Evolutionary conservation across 805 yeast genomes (phyloP), one percentile per base, ranked within the genome.

Genomic region (Nakazawaea wyomingensis): DNA sequence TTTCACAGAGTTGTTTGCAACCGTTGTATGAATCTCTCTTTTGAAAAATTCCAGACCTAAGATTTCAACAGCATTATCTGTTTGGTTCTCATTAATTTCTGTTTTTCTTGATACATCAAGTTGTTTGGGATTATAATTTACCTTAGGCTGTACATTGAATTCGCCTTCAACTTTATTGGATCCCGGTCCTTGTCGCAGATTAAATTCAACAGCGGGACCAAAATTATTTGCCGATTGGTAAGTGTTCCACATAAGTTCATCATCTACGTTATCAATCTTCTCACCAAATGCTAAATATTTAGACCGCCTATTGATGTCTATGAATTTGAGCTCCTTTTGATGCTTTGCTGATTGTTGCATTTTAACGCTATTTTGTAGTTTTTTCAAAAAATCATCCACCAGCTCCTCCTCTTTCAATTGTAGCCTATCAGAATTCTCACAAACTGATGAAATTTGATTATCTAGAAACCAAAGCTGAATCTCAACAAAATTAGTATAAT

Each of bases 161-260:
- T n/a, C n/a, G n/a, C n/a, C n/a, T n/a, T n/a, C n/a, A n/a, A n/a
- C n/a, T n/a, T n/a, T n/a, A n/a, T n/a, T n/a, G n/a, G n/a, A n/a
- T n/a, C n/a, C n/a, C n/a, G n/a, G n/a, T n/a, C n/a, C n/a, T n/a
- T n/a, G n/a, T n/a, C n/a, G n/a, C n/a, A n/a, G n/a, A n/a, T n/a
- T n/a, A n/a, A n/a, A n/a, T n/a, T n/a, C 43, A 14, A 32, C 13
- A 7, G 32, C 38, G 4, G 43, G 43, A 3, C 38, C 43, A 9
- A 16, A 4, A 19, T 40, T 33, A 20, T 58, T 47, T 3, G 57
- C 59, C 7, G 52, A 54, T 28, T 48, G 39, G 42, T 50, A 43
- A 35, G 18, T 37, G 24, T 36, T 32, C 45, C 41, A 36, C 11
- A 10, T 9, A 16, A 42, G 32, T 21, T 42, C 45, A 24, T 36